Evolutionary conservation across 2,329 filamentous ascomycete genomes (phyloP).

Genomic region (Exophiala dermatitidis): DNA sequence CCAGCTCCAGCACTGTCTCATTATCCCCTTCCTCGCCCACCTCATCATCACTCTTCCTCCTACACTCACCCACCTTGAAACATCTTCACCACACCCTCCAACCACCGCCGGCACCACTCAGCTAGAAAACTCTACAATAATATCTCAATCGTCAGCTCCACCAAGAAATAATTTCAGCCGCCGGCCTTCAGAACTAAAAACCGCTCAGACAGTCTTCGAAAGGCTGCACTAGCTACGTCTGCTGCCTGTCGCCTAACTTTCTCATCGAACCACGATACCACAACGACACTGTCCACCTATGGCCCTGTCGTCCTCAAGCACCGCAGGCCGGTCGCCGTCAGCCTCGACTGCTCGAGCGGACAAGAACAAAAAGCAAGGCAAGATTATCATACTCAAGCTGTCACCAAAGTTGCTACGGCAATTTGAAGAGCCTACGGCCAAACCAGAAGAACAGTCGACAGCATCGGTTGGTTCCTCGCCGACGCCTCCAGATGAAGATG

Average conservation of each 20-base stretch:
- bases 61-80: slow-evolving; percentile 22
- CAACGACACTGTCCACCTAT: slow-evolving; percentile 27
- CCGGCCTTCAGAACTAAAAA: slow-evolving; percentile 9
- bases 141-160: slow-evolving; percentile 12
- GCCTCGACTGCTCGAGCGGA: slow-evolving; percentile 28
- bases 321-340: slow-evolving; percentile 26
- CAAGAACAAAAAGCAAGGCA: slow-evolving; percentile 29
- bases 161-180: slow-evolving; percentile 15
- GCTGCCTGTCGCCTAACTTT: slow-evolving; percentile 4
- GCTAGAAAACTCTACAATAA: slow-evolving; percentile 12
- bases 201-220: slow-evolving; percentile 20
- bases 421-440: slow-evolving; percentile 27
- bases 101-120: slow-evolving; percentile 26
- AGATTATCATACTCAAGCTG: slow-evolving; percentile 36
- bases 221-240: neutral
- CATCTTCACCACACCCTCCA: slow-evolving; percentile 22
- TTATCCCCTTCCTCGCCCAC: slow-evolving; percentile 22
- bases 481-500: slow-evolving; percentile 28
- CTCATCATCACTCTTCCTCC: slow-evolving; percentile 18
- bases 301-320: slow-evolving; percentile 27
- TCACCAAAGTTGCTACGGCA: slow-evolving; percentile 33
- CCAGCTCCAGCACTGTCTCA: slow-evolving; percentile 21
- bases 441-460: slow-evolving; percentile 27
- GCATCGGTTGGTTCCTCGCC: slow-evolving; percentile 34
- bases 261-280: neutral